Evolutionary conservation across 2,329 filamentous ascomycete genomes (phyloP), one percentile per base, ranked within the genome.

Genomic region (Colletotrichum neosansevieriae): DNA sequence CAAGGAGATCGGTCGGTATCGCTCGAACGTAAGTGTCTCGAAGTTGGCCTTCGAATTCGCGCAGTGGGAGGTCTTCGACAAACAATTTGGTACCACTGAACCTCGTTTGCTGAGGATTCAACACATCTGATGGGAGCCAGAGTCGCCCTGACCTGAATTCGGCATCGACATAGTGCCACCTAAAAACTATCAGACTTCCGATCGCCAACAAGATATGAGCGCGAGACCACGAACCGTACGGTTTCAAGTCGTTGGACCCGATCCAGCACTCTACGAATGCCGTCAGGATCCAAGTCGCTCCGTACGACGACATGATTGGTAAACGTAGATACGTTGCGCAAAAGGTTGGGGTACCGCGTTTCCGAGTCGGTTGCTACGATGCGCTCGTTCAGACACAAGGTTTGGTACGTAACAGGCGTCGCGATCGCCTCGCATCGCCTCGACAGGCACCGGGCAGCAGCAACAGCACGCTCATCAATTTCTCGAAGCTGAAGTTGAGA

Each of bases 401-500:
- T 75, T 36, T 77, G 76, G 71, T 84, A 85, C 44, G 76, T 73
- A 21, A 84, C 78, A 0, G 83, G 83, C 11, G 78, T 82, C 44
- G 79, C 77, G 45, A 85, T 79, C 15, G 76, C 75, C 61, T 83
- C 74, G 53, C 84, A 78, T 38, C 79, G 76, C 58, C 72, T 77
- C 44, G 79, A 84, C 21, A 81, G 72, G 57, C 76, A 72, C n/a
- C 82, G 80, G 59, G 76, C 74, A 42, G 71, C 70, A 19, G 74
- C 73, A 38, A 83, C 70, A 12, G 81, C 76, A 29, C 67, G 58
- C 11, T 63, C 38, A 63, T 83, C 80, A 63, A 80, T 73, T 45
- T 80, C 77, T 65, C 77, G 75, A 61, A 84, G 76, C 83, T 85
- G 62, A 7, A 54, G 68, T 38, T 9, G 17, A 4, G 49, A 38